Evolutionary conservation across 495 filamentous ascomycete species (phyloP), one percentile per base, ranked within the genome.

Genomic region (Penicillium goetzii): DNA sequence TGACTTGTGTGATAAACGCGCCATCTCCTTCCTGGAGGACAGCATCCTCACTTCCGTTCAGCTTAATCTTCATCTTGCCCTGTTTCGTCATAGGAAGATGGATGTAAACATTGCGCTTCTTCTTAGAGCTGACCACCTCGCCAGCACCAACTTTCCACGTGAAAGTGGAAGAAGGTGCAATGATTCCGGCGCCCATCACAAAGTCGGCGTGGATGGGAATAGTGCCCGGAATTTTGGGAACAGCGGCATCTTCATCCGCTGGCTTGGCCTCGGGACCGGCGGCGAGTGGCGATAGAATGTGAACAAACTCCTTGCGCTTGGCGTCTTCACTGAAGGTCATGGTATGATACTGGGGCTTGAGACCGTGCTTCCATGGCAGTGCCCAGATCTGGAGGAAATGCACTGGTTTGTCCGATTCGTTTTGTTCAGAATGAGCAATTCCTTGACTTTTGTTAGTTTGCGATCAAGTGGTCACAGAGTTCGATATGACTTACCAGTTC

Each of bases 301-400:
- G 77, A 6, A 92, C 80, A 64, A 93, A 90, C 19, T 77, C 85
- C 59, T 85, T 77, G 28, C 83, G 80, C 79, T 94, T 94, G 54
- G 77, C 80, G 25, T 85, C 87, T 56, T 93, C 90, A 40, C 77
- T 71, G 64, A 90, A 92, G 25, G 82, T 86, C 60, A 76, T 81
- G 12, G 88, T 91, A 67, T 89, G 87, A 70, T 94, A 94, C 25
- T 81, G 79, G 4, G 90, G 90, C 61, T 79, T 84, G 56, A 94
- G 78, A 7, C 89, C 88, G 7, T 79, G 74, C 68, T 81, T 82
- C 85, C 89, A 91, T 2, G 90, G 90, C 23, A 89, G 72, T 3
- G 85, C 90, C 90, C 90, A 93, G 62, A 93, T 93, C 74, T 93
- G 90, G 23, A 93, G 79, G 72, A 93, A 92, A 69, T 94, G 90